Conservation (phyloP, 208 protist genomes). For the Crithidia sp. region DNA sequence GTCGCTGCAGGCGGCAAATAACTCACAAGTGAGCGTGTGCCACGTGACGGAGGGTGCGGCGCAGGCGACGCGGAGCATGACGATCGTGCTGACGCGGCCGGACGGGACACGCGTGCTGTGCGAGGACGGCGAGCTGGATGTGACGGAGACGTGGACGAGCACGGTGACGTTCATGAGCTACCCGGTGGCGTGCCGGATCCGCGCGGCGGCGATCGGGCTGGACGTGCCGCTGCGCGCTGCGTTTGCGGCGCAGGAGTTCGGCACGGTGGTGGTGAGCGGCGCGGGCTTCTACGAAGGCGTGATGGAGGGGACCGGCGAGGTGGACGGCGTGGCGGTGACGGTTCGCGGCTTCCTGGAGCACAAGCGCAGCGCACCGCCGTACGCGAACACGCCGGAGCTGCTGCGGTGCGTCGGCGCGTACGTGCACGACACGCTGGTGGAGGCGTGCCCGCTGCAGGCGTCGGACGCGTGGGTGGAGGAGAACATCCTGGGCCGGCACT, state of each 20-base stretch:
- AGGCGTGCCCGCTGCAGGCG: constrained; percentile 49
- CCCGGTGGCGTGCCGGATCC: constrained; percentile 33
- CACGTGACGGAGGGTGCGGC: constrained; percentile 21
- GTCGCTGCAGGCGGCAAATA: constrained; percentile 39
- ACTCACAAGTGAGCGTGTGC: constrained; percentile 46
- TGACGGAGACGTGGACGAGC: constrained; percentile 52
- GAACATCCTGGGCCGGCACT: constrained; percentile 54
- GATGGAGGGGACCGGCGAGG: constrained; percentile 36
- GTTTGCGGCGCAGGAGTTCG: constrained; percentile 64
- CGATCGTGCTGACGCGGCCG: constrained; percentile 27
- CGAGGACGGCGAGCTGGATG: constrained; percentile 33
- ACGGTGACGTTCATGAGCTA: constrained; percentile 61
- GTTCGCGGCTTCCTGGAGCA: constrained; percentile 51
- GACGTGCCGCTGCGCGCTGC: constrained; percentile 27
- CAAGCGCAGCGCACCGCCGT: constrained; percentile 29
- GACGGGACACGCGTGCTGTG: constrained; percentile 29
- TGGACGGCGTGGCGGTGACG: constrained; percentile 22
- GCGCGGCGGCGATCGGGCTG: constrained; percentile 35
- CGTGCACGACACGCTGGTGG: constrained; percentile 32
- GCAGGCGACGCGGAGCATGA: constrained; percentile 13
- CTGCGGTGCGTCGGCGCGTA: constrained; percentile 48
- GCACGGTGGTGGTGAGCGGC: constrained; percentile 38
- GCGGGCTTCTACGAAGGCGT: constrained; percentile 62
- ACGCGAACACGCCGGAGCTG: constrained; percentile 31
- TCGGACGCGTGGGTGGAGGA: constrained; percentile 41